Evolutionary conservation across 306 rosid genomes (phyloP), one percentile per base, ranked within the genome.

Genomic region (Cyclanthera cordifolia): DNA sequence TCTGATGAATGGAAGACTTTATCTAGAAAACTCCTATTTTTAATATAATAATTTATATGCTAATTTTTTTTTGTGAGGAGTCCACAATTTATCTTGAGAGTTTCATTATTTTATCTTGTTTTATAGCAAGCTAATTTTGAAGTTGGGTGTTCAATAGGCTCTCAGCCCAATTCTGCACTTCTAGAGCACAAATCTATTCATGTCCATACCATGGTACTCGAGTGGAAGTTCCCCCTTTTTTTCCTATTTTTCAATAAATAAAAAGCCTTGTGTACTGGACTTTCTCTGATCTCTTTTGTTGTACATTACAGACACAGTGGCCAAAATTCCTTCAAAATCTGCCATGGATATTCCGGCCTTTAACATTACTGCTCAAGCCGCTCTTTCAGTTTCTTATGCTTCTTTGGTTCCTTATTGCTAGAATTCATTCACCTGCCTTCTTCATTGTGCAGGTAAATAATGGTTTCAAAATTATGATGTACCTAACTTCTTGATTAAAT

Each of bases 381-480:
- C 57, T 93, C 74, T 58, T 86, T 83, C 98, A 93, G 59, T 70
- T 86, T 77, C 17, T 83, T 14, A 73, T 68, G 84, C 94, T 93
- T 70, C 99, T 93, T 65, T 93, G 96, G 95, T 93, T 74, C 82
- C 96, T 93, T 78, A 82, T 90, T 66, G 24, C 85, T 43, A 87
- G 81, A 75, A 83, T 90, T 74, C 80, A 83, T 28, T 75, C 88
- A 68, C 99, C 99, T 56, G 91, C 86, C 85, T 81, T 93, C 69
- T 93, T 90, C 72, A 57, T 93, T 23, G 95, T 83, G 52, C 96
- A 93, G 96, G 99, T 93, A 74, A 71, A 83, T n/a, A 32, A 58
- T 58, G 12, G 24, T 58, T 67, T 71, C 37, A 21, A 49, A 7
- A 14, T 57, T 73, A 41, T 34, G 32, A 20, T 41, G 15, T 16